Conservation (phyloP, 345 rosid genomes). For the Gynandropsis gynandra region DNA sequence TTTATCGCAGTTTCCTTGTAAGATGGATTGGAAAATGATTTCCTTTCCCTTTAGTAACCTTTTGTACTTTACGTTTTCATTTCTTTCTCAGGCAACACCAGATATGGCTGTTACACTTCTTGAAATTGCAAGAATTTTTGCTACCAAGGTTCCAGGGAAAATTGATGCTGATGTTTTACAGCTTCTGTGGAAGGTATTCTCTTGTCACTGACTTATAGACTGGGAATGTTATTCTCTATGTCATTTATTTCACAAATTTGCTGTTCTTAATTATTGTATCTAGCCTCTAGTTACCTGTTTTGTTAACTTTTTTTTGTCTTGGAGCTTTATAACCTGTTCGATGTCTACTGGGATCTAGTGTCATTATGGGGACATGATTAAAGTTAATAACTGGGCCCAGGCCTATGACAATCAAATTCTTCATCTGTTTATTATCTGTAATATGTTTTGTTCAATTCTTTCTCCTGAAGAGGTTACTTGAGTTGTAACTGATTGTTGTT, state of each 20-base stretch:
- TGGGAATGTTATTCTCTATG: neutral
- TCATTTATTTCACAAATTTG: conserved; percentile 6
- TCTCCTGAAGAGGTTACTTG: neutral
- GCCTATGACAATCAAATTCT: no score
- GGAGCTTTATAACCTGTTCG: no score
- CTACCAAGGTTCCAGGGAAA: conserved; percentile 99
- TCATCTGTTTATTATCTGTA: neutral
- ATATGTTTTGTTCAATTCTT: conserved; percentile 7
- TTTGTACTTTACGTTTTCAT: conserved; percentile 3
- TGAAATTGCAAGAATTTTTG: conserved; percentile 97
- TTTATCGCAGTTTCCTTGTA: neutral
- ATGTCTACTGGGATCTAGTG: no score
- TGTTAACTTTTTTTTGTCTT: conserved; percentile 11
- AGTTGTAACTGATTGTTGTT: conserved; percentile 17
- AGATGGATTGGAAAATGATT: conserved; percentile 8
- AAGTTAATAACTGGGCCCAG: no score
- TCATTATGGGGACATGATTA: no score
- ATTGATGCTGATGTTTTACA: conserved; percentile 98
- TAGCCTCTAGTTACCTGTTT: conserved; percentile 3
- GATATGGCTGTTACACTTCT: conserved; percentile 99
- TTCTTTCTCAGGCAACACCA: conserved; percentile 75
- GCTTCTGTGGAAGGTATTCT: conserved; percentile 84
- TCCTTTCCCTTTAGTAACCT: conserved; percentile 7
- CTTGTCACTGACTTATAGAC: conserved; percentile 11
- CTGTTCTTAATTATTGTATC: conserved; percentile 5